Evolutionary conservation across 2,329 filamentous ascomycete species (phyloP), one percentile per base, ranked within the genome.

Genomic region (Cytospora leucostoma): DNA sequence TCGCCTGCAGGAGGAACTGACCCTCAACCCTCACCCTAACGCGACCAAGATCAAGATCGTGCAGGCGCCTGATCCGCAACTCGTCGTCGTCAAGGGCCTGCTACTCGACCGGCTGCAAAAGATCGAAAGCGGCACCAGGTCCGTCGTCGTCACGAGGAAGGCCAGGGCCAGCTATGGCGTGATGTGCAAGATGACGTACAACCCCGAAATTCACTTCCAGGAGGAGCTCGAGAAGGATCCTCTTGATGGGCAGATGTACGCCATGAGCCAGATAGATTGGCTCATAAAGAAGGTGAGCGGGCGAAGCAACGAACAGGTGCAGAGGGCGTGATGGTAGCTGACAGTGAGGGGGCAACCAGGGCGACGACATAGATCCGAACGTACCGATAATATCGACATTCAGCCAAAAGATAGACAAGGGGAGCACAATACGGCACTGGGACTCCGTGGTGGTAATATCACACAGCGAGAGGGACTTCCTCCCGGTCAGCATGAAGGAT

Each of bases 11-110:
- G 69, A 76, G n/a, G 70, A 73, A 2, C 73, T 80, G 50, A 61
- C 64, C 33, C 70, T 58, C 5, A 70, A 71, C 8, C 69, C 70
- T 2, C 77, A 80, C 54, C 72, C 73, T 4, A 77, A 74, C 59
- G 75, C 77, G 4, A 66, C 67, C 11, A 68, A 73, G 10, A 70
- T 77, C 34, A 71, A 74, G 38, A 77, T 81, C 17, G 66, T 81
- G 4, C 77, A 77, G 10, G 78, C 77, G 2, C 77, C 79, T 10
- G 82, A 85, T 53, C 82, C 83, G 0, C 81, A 84, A 61, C 78
- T 85, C 0, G 81, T 82, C 6, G 82, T 85, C 1, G 81, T 82
- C 50, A 82, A 82, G 65, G 82, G 83, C 0, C 71, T 84, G 2
- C 78, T 85, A 1, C 73, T 79, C 3, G 81, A 85, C 56, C 76